A percentile compares a stretch with the other conserved stretches of the same genome.
phyloP scores from a whole-genome alignment of 225 moss, liverwort and hornwort genomes.

The Sphagnum contortum region DNA sequence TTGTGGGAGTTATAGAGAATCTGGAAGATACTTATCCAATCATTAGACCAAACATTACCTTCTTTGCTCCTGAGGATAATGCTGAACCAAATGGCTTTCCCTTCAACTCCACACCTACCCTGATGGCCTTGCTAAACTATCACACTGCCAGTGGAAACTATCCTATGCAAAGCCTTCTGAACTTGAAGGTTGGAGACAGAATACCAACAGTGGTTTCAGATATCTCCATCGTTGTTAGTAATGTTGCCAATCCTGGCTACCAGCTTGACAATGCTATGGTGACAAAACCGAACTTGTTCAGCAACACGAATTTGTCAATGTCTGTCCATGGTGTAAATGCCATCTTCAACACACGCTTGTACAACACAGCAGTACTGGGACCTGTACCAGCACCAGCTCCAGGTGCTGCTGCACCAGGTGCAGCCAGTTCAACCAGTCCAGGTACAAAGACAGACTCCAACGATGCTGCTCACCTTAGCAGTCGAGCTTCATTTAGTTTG shows the following conservation, averaged over 20 bases:
- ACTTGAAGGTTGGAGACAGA: conserved; percentile 39
- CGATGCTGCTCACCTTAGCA: too few relatives aligned
- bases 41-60: conserved; percentile 52
- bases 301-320: conserved; percentile 32
- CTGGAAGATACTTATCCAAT: conserved; percentile 26
- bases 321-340: conserved; percentile 75
- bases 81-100: conserved; percentile 43
- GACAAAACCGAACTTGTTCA: conserved; percentile 51
- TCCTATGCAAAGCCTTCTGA: conserved; percentile 47
- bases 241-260: conserved; percentile 24
- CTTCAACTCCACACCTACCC: conserved; percentile 34
- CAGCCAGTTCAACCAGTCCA: too few relatives aligned
- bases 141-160: conserved; percentile 50
- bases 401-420: too few relatives aligned
- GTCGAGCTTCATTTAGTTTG: too few relatives aligned
- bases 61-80: conserved; percentile 69
- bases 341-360: conserved; percentile 51
- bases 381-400: conserved; percentile 25
- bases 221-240: conserved; percentile 56
- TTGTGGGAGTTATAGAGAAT: conserved; percentile 72
- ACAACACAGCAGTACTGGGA: conserved; percentile 34
- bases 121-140: conserved; percentile 42
- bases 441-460: too few relatives aligned
- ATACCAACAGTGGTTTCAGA: conserved; percentile 34
- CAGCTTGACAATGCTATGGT: conserved; percentile 56